These are phyloP conservation scores for Knoxdaviesia proteae DNA, from an alignment of 2,329 filamentous ascomycete species.

Conservation along the genomic window DNA sequence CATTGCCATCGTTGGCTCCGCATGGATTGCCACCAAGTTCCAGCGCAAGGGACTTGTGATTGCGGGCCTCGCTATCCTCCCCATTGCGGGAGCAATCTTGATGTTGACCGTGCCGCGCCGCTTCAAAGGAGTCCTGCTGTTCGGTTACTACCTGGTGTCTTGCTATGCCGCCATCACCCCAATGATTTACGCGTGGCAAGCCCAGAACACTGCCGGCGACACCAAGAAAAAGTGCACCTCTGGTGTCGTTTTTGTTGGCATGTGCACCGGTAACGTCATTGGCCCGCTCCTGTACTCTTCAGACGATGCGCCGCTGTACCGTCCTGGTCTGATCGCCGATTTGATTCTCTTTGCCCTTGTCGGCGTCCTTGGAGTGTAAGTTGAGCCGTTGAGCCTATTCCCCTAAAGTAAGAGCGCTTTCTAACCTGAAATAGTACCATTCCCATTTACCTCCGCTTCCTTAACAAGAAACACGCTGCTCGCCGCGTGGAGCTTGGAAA, in stretches of 20 bases:
- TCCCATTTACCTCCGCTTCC: constrained; percentile 23
- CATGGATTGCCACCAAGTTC: constrained; percentile 22
- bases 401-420: too few species aligned
- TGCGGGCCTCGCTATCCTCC: constrained; percentile 15
- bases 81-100: constrained; percentile 20
- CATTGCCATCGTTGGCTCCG: constrained; percentile 33
- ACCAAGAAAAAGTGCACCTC: constrained; percentile 50
- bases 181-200: constrained; percentile 38
- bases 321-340: constrained; percentile 35
- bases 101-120: constrained; percentile 24
- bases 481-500: constrained; percentile 37
- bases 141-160: constrained; percentile 27
- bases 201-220: constrained; percentile 44
- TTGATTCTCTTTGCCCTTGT: constrained; percentile 39
- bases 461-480: constrained; percentile 34
- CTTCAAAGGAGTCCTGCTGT: constrained; percentile 25
- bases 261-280: constrained; percentile 44
- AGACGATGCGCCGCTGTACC: constrained; percentile 17
- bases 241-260: constrained; percentile 41
- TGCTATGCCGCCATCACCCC: constrained; percentile 19
- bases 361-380: constrained; percentile 23
- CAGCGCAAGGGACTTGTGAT: constrained; percentile 23
- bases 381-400: too few species aligned
- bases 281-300: constrained; percentile 44
- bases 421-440: constrained; percentile 5